Evolutionary conservation across 2,329 filamentous ascomycete species (phyloP).

Genomic region (Apiospora phragmitis): DNA sequence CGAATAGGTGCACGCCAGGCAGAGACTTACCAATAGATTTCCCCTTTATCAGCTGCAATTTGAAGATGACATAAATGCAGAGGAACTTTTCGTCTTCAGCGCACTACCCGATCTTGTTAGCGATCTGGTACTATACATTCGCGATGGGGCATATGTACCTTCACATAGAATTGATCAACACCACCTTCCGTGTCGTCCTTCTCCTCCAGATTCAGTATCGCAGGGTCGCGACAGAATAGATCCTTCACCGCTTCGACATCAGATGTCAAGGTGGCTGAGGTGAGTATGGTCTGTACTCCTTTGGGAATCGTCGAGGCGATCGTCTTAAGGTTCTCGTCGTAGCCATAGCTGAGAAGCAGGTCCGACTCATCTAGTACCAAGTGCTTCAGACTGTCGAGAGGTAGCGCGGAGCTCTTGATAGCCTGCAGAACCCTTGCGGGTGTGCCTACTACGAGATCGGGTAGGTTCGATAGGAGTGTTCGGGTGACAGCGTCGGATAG

Average conservation of each 20-base stretch:
- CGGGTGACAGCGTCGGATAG: constrained; percentile 86
- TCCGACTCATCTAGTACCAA: constrained; percentile 95
- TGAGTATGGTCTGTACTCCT: constrained; percentile 85
- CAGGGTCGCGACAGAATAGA: constrained; percentile 81
- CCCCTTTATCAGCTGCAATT: constrained; percentile 89
- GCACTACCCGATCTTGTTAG: not conserved
- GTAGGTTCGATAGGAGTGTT: constrained; percentile 79
- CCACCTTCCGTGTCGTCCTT: constrained; percentile 74
- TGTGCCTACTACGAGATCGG: constrained; percentile 89
- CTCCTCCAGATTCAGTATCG: constrained; percentile 79
- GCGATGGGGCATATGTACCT: constrained; percentile 46
- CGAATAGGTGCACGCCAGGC: not conserved
- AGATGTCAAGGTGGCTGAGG: constrained; percentile 87
- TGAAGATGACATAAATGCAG: constrained; percentile 90
- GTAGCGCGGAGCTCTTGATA: constrained; percentile 70
- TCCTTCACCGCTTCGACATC: constrained; percentile 85
- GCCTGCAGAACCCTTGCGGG: constrained; percentile 81
- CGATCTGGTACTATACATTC: not conserved
- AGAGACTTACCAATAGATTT: constrained; percentile 46
- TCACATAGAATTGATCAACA: constrained; percentile 85
- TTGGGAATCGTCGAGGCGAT: constrained; percentile 78
- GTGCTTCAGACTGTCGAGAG: constrained; percentile 69
- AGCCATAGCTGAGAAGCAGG: constrained; percentile 89
- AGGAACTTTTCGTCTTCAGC: constrained; percentile 92
- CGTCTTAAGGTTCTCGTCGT: constrained; percentile 83